Percentiles rank a stretch among this genome's conserved stretches.
Conservation (phyloP, 169 alveolate species). For the Plasmodium relictum region DNA sequence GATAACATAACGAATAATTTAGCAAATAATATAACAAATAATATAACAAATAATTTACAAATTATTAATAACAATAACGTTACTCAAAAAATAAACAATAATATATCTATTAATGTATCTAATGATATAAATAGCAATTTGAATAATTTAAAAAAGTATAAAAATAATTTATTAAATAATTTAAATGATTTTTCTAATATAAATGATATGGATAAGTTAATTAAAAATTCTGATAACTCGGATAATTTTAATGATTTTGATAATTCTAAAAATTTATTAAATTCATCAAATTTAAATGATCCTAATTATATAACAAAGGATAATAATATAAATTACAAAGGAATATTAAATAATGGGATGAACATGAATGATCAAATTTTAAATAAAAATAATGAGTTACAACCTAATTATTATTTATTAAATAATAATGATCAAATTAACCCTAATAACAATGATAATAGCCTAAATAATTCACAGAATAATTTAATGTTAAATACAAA, state of each 20-base stretch:
- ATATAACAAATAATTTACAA: conserved; percentile 29
- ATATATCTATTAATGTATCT: conserved; percentile 27
- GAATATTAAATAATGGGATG: neutral
- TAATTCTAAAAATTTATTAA: neutral
- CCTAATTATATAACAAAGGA: neutral
- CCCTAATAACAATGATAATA: neutral
- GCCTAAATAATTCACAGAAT: neutral
- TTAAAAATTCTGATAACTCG: neutral
- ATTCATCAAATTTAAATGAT: neutral
- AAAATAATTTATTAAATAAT: conserved; percentile 19
- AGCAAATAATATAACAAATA: conserved; percentile 10
- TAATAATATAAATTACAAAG: neutral
- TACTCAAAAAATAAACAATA: conserved; percentile 49
- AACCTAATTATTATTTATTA: neutral
- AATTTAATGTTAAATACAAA: neutral
- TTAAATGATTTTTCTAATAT: conserved; percentile 5
- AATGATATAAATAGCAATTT: conserved; percentile 12
- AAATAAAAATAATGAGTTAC: neutral
- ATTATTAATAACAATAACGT: conserved; percentile 30
- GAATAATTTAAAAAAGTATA: conserved; percentile 1
- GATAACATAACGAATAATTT: neutral
- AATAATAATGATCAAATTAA: neutral
- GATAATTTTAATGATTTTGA: neutral
- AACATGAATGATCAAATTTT: neutral
- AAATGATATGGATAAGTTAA: conserved; percentile 7